A percentile compares a stretch with the other conserved stretches of the same genome.
Conservation (phyloP, 257 asterid species). For the Eucommia ulmoides region DNA sequence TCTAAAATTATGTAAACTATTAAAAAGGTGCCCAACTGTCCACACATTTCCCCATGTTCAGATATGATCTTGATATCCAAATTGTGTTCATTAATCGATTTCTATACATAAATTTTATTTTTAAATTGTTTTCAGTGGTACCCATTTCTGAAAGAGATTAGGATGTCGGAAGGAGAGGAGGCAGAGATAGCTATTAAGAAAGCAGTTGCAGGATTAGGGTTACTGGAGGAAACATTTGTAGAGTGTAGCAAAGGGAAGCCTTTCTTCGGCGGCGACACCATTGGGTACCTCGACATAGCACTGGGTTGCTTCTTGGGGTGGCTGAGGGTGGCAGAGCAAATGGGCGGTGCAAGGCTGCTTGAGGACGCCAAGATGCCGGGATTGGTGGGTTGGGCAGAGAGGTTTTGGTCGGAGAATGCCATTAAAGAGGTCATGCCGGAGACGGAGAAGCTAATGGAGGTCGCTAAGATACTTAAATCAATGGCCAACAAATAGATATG, state of each 20-base stretch:
- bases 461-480: not conserved
- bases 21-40: no score
- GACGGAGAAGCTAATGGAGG: conserved; percentile 23
- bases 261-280: conserved; percentile 41
- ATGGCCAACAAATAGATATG: no score
- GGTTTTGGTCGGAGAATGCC: conserved; percentile 16
- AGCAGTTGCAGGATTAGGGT: conserved; percentile 23
- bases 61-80: not conserved
- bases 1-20: no score
- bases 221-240: conserved; percentile 47
- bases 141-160: conserved; percentile 26
- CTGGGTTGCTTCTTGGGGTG: conserved; percentile 47
- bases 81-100: not conserved
- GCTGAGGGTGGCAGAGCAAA: conserved; percentile 23
- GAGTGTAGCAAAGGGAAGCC: conserved; percentile 37
- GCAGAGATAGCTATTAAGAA: conserved; percentile 15
- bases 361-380: conserved; percentile 37
- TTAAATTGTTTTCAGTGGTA: conserved; percentile 31
- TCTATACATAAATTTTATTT: not conserved
- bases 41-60: no score
- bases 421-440: conserved; percentile 47
- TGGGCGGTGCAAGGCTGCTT: conserved; percentile 15
- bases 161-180: conserved; percentile 27
- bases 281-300: conserved; percentile 48
- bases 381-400: conserved; percentile 37